phyloP scores from a whole-genome alignment of 306 rosid genomes.

The Trifolium repens region DNA sequence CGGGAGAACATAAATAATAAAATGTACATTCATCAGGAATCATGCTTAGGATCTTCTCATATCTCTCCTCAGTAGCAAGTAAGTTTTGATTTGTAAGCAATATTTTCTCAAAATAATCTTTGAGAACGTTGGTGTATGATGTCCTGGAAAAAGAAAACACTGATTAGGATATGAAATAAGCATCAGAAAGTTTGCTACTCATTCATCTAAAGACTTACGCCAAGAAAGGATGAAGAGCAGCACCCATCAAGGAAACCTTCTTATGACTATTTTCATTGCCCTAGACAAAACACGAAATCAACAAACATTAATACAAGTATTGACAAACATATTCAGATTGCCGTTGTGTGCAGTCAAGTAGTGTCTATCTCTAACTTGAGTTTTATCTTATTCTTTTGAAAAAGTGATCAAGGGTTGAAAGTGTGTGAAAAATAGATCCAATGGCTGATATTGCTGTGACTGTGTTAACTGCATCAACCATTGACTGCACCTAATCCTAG shows the following conservation, averaged over 20 bases:
- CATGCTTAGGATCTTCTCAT: slow-evolving; percentile 79
- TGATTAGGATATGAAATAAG: slow-evolving; percentile 43
- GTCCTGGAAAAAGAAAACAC: slow-evolving; percentile 58
- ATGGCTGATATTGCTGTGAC: neutral
- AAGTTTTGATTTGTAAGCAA: slow-evolving; percentile 69
- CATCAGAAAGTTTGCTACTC: slow-evolving; percentile 34
- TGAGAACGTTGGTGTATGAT: slow-evolving; percentile 76
- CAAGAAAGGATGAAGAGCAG: slow-evolving; percentile 77
- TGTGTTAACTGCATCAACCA: neutral
- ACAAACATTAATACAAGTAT: slow-evolving; percentile 19
- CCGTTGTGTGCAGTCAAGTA: neutral
- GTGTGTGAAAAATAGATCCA: neutral
- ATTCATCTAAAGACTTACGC: slow-evolving; percentile 58
- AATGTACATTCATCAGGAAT: slow-evolving; percentile 78
- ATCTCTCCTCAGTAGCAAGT: slow-evolving; percentile 83
- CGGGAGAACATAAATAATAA: slow-evolving; percentile 1
- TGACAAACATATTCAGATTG: slow-evolving; percentile 4
- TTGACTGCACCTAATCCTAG: slow-evolving; percentile 1
- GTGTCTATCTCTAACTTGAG: neutral
- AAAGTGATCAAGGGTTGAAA: neutral
- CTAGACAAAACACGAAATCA: slow-evolving; percentile 53
- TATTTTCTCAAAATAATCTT: slow-evolving; percentile 67
- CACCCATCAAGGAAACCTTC: slow-evolving; percentile 75
- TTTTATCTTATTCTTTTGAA: neutral
- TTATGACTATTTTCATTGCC: slow-evolving; percentile 87